phyloP scores from a whole-genome alignment of 768 basidiomycete species.

The Cyclocybe cylindracea region DNA sequence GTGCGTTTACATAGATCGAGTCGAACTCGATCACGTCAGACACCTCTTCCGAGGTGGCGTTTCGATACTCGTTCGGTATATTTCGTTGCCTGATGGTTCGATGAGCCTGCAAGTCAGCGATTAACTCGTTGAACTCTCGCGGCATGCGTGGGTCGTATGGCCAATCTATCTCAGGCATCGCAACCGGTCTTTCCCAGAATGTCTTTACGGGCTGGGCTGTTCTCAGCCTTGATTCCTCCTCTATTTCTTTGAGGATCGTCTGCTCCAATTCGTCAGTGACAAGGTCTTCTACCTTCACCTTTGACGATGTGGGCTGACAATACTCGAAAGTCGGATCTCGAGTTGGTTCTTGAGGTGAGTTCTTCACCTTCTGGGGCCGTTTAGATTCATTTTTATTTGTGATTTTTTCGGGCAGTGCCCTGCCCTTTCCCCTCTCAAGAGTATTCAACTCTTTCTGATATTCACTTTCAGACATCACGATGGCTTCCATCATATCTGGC shows the following conservation, averaged over 20 bases:
- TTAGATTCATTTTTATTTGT: background rate
- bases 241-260: background rate
- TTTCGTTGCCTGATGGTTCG: background rate
- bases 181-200: slow-evolving; percentile 17
- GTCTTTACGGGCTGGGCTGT: background rate
- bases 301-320: slow-evolving; percentile 18
- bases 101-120: background rate
- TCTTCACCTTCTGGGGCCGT: background rate
- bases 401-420: background rate
- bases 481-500: background rate
- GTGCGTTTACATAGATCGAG: too few relatives aligned
- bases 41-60: background rate
- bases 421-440: background rate
- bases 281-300: slow-evolving; percentile 12
- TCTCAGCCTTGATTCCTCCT: background rate
- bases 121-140: slow-evolving; percentile 19
- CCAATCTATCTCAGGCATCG: slow-evolving; percentile 11
- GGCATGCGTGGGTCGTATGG: slow-evolving; percentile 18
- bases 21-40: background rate
- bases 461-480: background rate
- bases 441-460: background rate
- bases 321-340: background rate
- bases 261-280: background rate
- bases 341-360: background rate
- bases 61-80: background rate